Conservation (phyloP, 208 protist species). For the Phytomonas serpens region DNA sequence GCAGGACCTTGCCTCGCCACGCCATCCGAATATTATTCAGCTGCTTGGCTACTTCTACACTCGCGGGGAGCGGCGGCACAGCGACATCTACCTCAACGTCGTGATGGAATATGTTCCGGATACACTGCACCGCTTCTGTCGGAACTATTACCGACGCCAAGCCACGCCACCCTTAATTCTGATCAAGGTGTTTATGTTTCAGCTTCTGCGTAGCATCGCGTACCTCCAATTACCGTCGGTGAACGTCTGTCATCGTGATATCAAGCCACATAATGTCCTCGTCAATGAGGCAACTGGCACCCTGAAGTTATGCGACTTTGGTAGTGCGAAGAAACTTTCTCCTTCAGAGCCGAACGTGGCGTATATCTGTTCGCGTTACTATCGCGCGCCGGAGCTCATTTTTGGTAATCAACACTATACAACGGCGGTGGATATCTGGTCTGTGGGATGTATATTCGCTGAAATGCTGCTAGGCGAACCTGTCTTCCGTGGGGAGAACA, state of each 20-base stretch:
- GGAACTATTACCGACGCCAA: conserved; percentile 92
- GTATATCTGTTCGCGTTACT: conserved; percentile 98
- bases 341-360: conserved; percentile 97
- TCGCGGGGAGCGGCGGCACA: conserved; percentile 81
- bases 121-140: conserved; percentile 94
- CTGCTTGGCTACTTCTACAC: conserved; percentile 97
- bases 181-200: conserved; percentile 82
- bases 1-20: conserved; percentile 77
- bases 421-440: conserved; percentile 99
- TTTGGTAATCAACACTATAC: conserved; percentile 98
- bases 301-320: conserved; percentile 97
- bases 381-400: conserved; percentile 98
- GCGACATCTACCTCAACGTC: conserved; percentile 99
- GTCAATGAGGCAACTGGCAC: conserved; percentile 95
- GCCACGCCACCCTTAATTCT: conserved; percentile 51
- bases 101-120: conserved; percentile 99
- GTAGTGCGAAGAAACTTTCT: conserved; percentile 99
- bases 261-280: conserved; percentile 99
- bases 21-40: conserved; percentile 93
- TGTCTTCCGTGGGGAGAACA: conserved; percentile 99
- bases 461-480: conserved; percentile 99
- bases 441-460: conserved; percentile 98
- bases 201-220: conserved; percentile 85
- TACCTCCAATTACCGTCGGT: conserved; percentile 94
- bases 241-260: conserved; percentile 95